Conservation (phyloP, 495 filamentous ascomycete genomes). For the Sordaria brevicollis region DNA sequence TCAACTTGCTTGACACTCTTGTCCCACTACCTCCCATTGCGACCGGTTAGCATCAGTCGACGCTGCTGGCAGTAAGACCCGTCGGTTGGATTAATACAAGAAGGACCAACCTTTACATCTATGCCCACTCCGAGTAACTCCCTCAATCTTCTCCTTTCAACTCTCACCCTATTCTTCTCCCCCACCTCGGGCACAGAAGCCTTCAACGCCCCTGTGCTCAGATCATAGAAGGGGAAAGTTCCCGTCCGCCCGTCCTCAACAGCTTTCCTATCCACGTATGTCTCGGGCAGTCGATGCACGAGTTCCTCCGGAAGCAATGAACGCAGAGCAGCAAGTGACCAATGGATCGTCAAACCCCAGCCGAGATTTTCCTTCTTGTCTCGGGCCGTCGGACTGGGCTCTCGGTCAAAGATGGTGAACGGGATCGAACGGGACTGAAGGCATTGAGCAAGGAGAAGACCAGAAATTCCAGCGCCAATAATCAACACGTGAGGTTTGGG, state of each 20-base stretch:
- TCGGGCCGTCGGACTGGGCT: slow-evolving; percentile 33
- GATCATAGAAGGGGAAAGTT: slow-evolving; percentile 43
- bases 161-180: slow-evolving; percentile 29
- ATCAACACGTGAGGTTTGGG: slow-evolving; percentile 31
- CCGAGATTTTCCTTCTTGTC: slow-evolving; percentile 25
- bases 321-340: slow-evolving; percentile 41
- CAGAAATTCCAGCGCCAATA: slow-evolving; percentile 50
- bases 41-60: not conserved
- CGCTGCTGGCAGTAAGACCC: not conserved
- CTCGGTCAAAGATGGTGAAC: slow-evolving; percentile 46
- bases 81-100: too few species aligned
- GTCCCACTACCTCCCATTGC: slow-evolving; percentile 13
- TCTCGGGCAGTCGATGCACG: slow-evolving; percentile 35
- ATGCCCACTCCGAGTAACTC: slow-evolving; percentile 37
- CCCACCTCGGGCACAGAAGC: slow-evolving; percentile 31
- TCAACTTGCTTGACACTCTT: slow-evolving; percentile 12
- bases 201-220: slow-evolving; percentile 35
- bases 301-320: slow-evolving; percentile 40
- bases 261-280: slow-evolving; percentile 29
- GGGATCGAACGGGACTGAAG: slow-evolving; percentile 32
- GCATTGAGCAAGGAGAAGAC: slow-evolving; percentile 48
- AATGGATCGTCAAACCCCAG: slow-evolving; percentile 53
- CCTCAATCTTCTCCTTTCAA: slow-evolving; percentile 38
- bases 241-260: slow-evolving; percentile 11
- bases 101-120: slow-evolving; percentile 29